Evolutionary conservation across 768 basidiomycete species (phyloP), one percentile per base, ranked within the genome.

Genomic region (Gyrodon lividus): DNA sequence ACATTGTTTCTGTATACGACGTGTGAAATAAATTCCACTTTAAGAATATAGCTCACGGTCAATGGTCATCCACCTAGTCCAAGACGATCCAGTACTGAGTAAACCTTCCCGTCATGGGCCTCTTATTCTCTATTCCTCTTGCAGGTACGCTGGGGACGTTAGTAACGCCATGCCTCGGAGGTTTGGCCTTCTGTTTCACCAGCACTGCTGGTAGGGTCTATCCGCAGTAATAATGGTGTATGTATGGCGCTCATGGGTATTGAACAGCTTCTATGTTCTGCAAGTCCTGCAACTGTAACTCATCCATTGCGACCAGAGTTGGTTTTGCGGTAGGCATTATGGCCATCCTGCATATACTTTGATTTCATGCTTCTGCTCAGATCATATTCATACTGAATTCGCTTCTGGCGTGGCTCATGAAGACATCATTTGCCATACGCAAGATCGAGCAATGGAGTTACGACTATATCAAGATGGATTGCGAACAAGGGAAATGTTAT

Each of bases 251-350:
- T 58, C 43, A 56, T 45, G 2, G 28, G 28, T 6, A 12, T 12
- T 31, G 35, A 13, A 61, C 71, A 85, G 94, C 95, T 4, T 93
- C 91, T 31, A 93, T 96, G 82, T 92, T 97, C 74, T 94, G 86
- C 80, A 98, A 97, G 77, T 93, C 90, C 28, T 99, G 96, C 72
- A 98, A 98, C 67, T 99, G 97, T 74, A 98, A 98, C 67, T 96
- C 93, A 8, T 96, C 93, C 0, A 98, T 99, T 60, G 97, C 97
- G 0, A 98, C 95, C 39, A 87, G 95, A 63, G 87, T 98, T 51
- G 95, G 95, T 30, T 97, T 94, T 70, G 93, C 92, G 14, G 93
- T 92, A 66, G 52, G 87, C 68, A 20, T 17, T 28, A 2, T 17
- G 22, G 33, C 16, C 33, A 19, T n/a, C 20, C 26, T 12, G 19